These are phyloP conservation scores for Wolfiporia cocos DNA, from an alignment of 1,284 basidiomycete genomes.

Conservation along the genomic window DNA sequence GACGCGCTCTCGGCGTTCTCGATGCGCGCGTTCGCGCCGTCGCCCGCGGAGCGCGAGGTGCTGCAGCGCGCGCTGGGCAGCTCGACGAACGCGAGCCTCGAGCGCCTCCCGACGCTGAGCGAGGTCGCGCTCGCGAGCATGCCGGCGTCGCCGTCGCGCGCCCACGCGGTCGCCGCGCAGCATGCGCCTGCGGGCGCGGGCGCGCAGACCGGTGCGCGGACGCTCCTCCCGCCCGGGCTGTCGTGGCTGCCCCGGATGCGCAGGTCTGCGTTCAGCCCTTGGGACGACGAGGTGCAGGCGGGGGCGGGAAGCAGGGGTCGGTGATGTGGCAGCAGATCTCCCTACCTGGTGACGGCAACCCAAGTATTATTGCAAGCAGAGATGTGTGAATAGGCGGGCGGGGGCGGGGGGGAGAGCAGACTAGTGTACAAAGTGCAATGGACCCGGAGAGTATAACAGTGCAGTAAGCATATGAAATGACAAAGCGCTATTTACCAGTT, in stretches of 20 bases:
- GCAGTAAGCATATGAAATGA: constrained; percentile 20
- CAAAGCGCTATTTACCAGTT: constrained; percentile 14
- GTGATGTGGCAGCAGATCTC: constrained; percentile 2
- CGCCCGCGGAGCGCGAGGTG: constrained; percentile 74
- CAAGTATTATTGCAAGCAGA: background rate
- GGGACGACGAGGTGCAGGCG: constrained; percentile 27
- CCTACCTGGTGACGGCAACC: constrained; percentile 8
- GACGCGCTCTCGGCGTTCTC: constrained; percentile 37
- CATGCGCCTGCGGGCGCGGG: constrained; percentile 3
- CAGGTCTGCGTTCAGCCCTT: constrained; percentile 32
- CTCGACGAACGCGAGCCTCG: constrained; percentile 63
- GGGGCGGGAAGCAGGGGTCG: constrained; percentile 13
- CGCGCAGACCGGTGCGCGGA: constrained; percentile 13
- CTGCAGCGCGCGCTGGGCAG: constrained; percentile 65
- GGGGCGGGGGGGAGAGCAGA: background rate
- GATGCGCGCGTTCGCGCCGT: constrained; percentile 76
- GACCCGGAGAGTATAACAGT: constrained; percentile 8
- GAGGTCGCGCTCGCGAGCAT: constrained; percentile 54
- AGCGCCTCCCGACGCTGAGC: constrained; percentile 66
- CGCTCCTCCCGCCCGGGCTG: constrained; percentile 19
- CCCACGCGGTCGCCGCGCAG: constrained; percentile 29
- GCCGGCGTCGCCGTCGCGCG: constrained; percentile 51
- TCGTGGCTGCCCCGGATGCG: constrained; percentile 27
- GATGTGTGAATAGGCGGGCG: background rate
- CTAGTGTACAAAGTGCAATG: constrained; percentile 4